These are phyloP conservation scores for Bipolaris gigantea DNA, from an alignment of 2,329 filamentous ascomycete genomes.

Conservation along the genomic window DNA sequence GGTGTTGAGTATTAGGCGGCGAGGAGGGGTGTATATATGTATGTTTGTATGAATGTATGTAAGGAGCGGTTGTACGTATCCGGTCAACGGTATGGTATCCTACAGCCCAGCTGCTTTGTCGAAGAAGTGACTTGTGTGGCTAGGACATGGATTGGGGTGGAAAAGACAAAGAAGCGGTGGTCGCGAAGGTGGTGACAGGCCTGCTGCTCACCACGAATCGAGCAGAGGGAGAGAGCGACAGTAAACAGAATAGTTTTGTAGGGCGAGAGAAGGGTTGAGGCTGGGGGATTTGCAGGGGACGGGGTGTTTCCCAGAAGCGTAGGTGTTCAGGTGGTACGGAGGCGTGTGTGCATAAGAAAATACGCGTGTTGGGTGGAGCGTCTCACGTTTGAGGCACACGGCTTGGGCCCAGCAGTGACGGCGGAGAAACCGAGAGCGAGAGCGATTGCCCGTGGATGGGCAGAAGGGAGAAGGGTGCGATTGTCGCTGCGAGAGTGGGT, in stretches of 20 bases:
- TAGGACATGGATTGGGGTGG: slow-evolving; percentile 28
- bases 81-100: slow-evolving; percentile 38
- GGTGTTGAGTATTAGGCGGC: slow-evolving; percentile 28
- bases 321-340: slow-evolving; percentile 21
- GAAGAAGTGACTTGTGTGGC: slow-evolving; percentile 36
- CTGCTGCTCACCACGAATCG: slow-evolving; percentile 43
- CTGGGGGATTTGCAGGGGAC: slow-evolving; percentile 12
- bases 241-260: slow-evolving; percentile 25
- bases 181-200: slow-evolving; percentile 41
- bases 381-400: slow-evolving; percentile 36
- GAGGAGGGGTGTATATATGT: slow-evolving; percentile 8
- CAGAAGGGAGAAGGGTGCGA: slow-evolving; percentile 15
- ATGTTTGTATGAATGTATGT: slow-evolving; percentile 4
- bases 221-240: slow-evolving; percentile 34
- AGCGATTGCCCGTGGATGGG: slow-evolving; percentile 2
- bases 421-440: slow-evolving; percentile 25
- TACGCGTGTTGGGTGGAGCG: slow-evolving; percentile 27
- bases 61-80: slow-evolving; percentile 24
- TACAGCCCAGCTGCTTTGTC: slow-evolving; percentile 43
- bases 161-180: slow-evolving; percentile 17
- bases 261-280: slow-evolving; percentile 18
- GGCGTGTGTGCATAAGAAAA: slow-evolving; percentile 36
- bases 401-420: slow-evolving; percentile 27
- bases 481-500: slow-evolving; percentile 5
- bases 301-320: slow-evolving; percentile 11